Evolutionary conservation across 768 basidiomycete species (phyloP).

Genomic region (Rubroboletus satanas): DNA sequence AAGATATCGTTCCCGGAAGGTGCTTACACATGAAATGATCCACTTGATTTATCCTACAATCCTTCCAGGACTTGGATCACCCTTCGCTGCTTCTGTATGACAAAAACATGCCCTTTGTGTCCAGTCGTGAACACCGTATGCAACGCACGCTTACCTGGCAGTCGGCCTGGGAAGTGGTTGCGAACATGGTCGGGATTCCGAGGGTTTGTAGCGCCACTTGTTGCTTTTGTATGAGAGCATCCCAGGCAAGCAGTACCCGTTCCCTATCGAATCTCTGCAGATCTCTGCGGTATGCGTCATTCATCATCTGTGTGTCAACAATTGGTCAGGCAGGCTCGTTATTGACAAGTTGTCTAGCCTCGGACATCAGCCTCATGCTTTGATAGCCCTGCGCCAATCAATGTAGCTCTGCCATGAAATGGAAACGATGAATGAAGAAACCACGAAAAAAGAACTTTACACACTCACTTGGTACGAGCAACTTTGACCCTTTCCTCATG

Average conservation of each 20-base stretch:
- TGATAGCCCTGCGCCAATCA: slow-evolving; percentile 63
- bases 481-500: slow-evolving; percentile 71
- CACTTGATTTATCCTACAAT: slow-evolving; percentile 30
- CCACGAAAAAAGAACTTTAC: not conserved
- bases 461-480: slow-evolving; percentile 58
- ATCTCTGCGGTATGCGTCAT: slow-evolving; percentile 60
- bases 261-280: slow-evolving; percentile 66
- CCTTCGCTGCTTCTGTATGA: slow-evolving; percentile 58
- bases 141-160: slow-evolving; percentile 48
- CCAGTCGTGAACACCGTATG: not conserved
- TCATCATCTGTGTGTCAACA: slow-evolving; percentile 53
- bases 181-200: slow-evolving; percentile 70
- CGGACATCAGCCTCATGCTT: slow-evolving; percentile 54
- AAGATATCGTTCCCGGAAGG: not conserved
- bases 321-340: slow-evolving; percentile 10
- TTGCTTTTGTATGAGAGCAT: slow-evolving; percentile 66
- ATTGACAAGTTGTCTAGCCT: slow-evolving; percentile 5
- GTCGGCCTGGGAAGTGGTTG: slow-evolving; percentile 44
- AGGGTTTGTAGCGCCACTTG: slow-evolving; percentile 58
- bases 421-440: not conserved
- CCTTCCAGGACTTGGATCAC: slow-evolving; percentile 66
- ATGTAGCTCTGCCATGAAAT: slow-evolving; percentile 47
- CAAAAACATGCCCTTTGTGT: not conserved
- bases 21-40: slow-evolving; percentile 3
- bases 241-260: slow-evolving; percentile 71